phyloP scores from a whole-genome alignment of 768 basidiomycete genomes.

The Epithele typhae region DNA sequence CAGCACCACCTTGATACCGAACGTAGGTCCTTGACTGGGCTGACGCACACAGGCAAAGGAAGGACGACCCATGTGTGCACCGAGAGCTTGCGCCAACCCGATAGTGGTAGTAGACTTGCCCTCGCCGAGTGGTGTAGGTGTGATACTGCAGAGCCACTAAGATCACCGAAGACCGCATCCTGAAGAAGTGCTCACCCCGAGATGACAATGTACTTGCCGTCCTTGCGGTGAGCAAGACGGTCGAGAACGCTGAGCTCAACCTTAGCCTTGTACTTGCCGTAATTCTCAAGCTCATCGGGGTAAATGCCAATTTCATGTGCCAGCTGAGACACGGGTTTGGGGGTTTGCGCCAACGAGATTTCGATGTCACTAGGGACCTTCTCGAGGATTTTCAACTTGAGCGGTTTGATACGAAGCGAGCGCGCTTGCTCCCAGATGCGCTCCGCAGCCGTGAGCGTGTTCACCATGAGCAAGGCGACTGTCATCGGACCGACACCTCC shows the following conservation, averaged over 20 bases:
- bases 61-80: slow-evolving; percentile 88
- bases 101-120: slow-evolving; percentile 99
- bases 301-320: slow-evolving; percentile 86
- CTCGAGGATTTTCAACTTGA: slow-evolving; percentile 72
- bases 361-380: slow-evolving; percentile 97
- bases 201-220: slow-evolving; percentile 96
- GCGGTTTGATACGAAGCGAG: slow-evolving; percentile 66
- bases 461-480: slow-evolving; percentile 96
- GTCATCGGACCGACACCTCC: slow-evolving; percentile 99
- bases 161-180: too few species aligned
- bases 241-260: slow-evolving; percentile 88
- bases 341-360: slow-evolving; percentile 91
- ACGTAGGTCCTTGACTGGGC: slow-evolving; percentile 97
- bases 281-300: slow-evolving; percentile 85
- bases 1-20: slow-evolving; percentile 98
- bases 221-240: slow-evolving; percentile 75
- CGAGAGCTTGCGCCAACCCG: slow-evolving; percentile 93
- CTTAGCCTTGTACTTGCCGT: slow-evolving; percentile 97
- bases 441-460: slow-evolving; percentile 82
- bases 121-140: slow-evolving; percentile 94
- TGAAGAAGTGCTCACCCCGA: slow-evolving; percentile 85
- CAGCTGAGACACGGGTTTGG: slow-evolving; percentile 82
- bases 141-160: slow-evolving; percentile 59
- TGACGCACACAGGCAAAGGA: slow-evolving; percentile 97
- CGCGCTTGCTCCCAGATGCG: slow-evolving; percentile 71